These are phyloP conservation scores for Torrubiella hemipterigena DNA, from an alignment of 2,329 filamentous ascomycete species.

Conservation along the genomic window DNA sequence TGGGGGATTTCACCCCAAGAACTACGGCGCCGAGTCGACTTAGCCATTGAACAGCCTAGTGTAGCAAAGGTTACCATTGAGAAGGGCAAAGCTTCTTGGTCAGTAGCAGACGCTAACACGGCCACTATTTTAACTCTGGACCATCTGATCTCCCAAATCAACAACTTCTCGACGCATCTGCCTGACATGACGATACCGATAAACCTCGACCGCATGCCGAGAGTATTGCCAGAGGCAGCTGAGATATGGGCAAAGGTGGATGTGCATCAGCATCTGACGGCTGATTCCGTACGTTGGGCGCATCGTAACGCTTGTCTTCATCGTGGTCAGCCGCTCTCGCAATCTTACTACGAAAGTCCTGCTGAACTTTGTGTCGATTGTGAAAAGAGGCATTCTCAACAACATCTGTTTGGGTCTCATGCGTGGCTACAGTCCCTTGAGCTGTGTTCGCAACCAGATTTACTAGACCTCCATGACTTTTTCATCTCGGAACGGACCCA, in stretches of 20 bases:
- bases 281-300: too few species aligned
- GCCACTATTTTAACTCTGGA: slow-evolving; percentile 24
- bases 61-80: slow-evolving; percentile 45
- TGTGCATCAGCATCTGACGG: too few species aligned
- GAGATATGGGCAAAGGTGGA: too few species aligned
- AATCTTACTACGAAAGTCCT: slow-evolving; percentile 53
- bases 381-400: slow-evolving; percentile 51
- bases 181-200: slow-evolving; percentile 79
- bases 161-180: slow-evolving; percentile 57
- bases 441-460: slow-evolving; percentile 66
- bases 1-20: slow-evolving; percentile 59
- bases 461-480: slow-evolving; percentile 62
- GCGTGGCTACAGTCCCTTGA: slow-evolving; percentile 55
- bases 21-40: slow-evolving; percentile 47
- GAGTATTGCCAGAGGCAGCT: too few species aligned
- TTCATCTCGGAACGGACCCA: slow-evolving; percentile 52
- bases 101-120: slow-evolving; percentile 20
- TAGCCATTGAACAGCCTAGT: slow-evolving; percentile 25
- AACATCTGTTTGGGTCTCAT: too few species aligned
- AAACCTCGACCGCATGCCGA: slow-evolving; percentile 47
- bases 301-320: too few species aligned
- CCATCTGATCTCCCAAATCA: slow-evolving; percentile 52
- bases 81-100: slow-evolving; percentile 38
- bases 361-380: slow-evolving; percentile 54
- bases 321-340: too few species aligned